Base-by-base conservation (phyloP, 2,329 filamentous ascomycete genomes). In the Verticillium zaregamsianum region DNA sequence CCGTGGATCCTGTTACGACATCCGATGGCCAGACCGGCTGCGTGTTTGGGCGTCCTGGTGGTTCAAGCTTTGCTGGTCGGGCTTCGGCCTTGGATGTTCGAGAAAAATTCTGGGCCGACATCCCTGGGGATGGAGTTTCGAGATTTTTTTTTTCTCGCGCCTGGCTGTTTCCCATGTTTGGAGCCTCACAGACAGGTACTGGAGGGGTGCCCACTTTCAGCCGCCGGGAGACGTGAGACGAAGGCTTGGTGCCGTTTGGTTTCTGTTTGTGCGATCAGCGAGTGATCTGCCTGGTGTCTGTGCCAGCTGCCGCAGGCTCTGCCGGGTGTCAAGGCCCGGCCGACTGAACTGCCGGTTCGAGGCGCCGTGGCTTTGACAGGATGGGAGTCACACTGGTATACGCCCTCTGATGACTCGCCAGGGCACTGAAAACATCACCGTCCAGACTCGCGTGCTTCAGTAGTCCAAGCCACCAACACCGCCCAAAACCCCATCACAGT, bases 181-280 rank as follows among this genome's bases (percentile, higher is more conserved):
- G 45, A 52, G 45, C 17, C 12, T 52, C 45, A 6, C 17, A 52
- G n/a, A 52, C 45, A 52, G 45, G 45, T 52, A 52, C 45, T 25
- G 9, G 20, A 52, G n/a, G 45, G 57, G 37, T 32, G 40, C 32
- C 58, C 60, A 65, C 64, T 65, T 63, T 63, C 37, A 63, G 59
- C 64, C 64, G 64, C 64, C 63, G 57, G 49, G 60, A 65, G 28
- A 5, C 28, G 28, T 28, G 28, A 62, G 64, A 62, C 60, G 28
- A 64, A 39, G 58, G 31, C 57, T 39, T 62, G 62, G 62, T 52
- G 37, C 20, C 20, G 11, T 58, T 57, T 32, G 15, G 9, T 25
- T 28, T 11, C 12, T 45, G 12, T 14, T 39, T 5, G 37, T 39
- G 37, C 37, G 14, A 39, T 14, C 12, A 15, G 37, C 37, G 14